Evolutionary conservation across 2,329 filamentous ascomycete species (phyloP), one percentile per base, ranked within the genome.

Genomic region (Alternaria burnsii): DNA sequence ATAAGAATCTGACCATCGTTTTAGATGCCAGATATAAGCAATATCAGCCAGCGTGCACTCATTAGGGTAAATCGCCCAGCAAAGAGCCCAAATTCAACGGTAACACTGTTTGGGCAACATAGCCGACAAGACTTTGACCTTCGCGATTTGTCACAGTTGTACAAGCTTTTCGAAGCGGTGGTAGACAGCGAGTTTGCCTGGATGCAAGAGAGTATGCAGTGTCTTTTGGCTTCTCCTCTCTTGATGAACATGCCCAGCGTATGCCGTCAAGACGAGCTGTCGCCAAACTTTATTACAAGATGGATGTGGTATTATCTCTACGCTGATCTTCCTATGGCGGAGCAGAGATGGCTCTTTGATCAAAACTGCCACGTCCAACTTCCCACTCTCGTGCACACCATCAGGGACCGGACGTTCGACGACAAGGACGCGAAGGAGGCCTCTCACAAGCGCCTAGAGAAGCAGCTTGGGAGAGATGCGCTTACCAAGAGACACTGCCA

Each of bases 131-230:
- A 42, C 16, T 53, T 53, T 41, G 14, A 42, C 18, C 38, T 42
- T 7, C 26, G 26, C 18, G n/a, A 32, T 2, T 14, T 32, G n/a
- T 30, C 38, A 5, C 24, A 42, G 14, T 5, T 53, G n/a, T 53
- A 43, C 40, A 28, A 42, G n/a, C 38, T 53, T 11, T 40, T 53
- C 28, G 28, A 43, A 32, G 38, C 51, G 22, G 36, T 28, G 14
- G n/a, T 53, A 26, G 38, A 53, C 14, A 53, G 51, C 51, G 51
- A 43, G 18, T 43, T 32, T 22, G 12, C 40, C 16, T 53, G 24
- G 14, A 26, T 26, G 24, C 42, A 28, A 24, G 32, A 26, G 24
- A 20, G 22, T 1, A 38, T 8, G 20, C 18, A 14, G 28, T 34
- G 18, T 6, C 32, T 22, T 38, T 32, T 32, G 10, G 9, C 9